These are phyloP conservation scores for Nannochloris sp. DNA, from an alignment of 139 green algal genomes.

Conservation along the genomic window DNA sequence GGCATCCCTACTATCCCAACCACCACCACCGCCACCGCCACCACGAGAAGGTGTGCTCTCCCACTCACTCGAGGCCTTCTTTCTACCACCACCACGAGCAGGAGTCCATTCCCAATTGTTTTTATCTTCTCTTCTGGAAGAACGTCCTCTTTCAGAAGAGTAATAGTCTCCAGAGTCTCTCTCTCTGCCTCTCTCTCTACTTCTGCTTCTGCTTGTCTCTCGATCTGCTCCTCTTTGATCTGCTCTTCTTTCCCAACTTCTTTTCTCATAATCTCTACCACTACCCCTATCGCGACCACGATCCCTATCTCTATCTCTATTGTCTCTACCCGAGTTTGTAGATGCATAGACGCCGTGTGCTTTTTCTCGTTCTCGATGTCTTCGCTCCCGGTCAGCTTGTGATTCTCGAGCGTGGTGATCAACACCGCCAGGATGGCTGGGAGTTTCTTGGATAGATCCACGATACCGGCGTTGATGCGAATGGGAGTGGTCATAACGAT, in stretches of 20 bases:
- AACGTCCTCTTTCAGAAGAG: neutral
- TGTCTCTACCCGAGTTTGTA: neutral
- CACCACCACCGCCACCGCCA: neutral
- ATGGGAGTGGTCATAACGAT: neutral
- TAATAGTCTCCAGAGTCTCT: constrained; percentile 1
- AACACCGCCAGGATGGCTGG: constrained; percentile 63
- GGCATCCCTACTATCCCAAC: too few species aligned
- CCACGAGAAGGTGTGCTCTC: constrained; percentile 39
- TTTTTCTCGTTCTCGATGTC: constrained; percentile 17
- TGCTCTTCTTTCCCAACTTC: neutral
- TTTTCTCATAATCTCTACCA: too few species aligned
- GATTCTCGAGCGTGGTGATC: constrained; percentile 7
- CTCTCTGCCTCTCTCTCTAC: constrained; percentile 1
- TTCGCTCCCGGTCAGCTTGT: constrained; percentile 23
- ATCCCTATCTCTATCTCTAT: neutral
- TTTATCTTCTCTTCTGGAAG: constrained; percentile 10
- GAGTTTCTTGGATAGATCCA: constrained; percentile 65
- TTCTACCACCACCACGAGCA: neutral
- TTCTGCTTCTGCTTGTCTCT: neutral
- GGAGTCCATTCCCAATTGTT: constrained; percentile 35
- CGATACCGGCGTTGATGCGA: constrained; percentile 49
- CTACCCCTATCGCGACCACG: constrained; percentile 12
- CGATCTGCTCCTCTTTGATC: constrained; percentile 1
- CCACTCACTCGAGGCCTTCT: constrained; percentile 62
- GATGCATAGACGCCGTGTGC: constrained; percentile 13